phyloP scores from a whole-genome alignment of 345 rosid species.

The Noccaea bulbosa region DNA sequence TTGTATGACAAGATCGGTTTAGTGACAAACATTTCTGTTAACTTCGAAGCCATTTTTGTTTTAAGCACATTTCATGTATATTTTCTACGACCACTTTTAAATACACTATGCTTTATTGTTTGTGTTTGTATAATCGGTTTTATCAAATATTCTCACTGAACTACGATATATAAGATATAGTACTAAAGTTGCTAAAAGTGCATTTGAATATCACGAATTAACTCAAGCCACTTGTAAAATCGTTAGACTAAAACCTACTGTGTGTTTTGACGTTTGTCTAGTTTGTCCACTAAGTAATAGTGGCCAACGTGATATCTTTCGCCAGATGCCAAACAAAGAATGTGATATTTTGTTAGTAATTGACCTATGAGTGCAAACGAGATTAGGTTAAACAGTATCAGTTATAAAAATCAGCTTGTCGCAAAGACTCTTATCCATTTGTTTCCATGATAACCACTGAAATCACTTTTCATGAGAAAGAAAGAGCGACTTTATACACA shows the following conservation, averaged over 20 bases:
- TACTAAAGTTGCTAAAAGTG: too few relatives aligned
- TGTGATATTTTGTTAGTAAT: constrained; percentile 3
- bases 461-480: not conserved
- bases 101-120: not conserved
- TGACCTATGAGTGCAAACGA: constrained; percentile 1
- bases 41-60: not conserved
- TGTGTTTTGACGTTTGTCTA: not conserved
- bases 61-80: not conserved
- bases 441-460: constrained; percentile 16
- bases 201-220: too few relatives aligned
- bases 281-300: constrained; percentile 10
- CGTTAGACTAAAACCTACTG: not conserved
- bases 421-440: constrained; percentile 10
- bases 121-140: too few relatives aligned
- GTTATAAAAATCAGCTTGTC: constrained; percentile 4
- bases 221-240: not conserved
- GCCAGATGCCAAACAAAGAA: constrained; percentile 15
- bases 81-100: too few relatives aligned
- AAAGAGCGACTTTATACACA: not conserved
- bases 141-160: too few relatives aligned
- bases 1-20: not conserved
- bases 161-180: not conserved
- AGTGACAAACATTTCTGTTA: not conserved
- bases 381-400: not conserved
- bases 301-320: not conserved